Base-by-base conservation (phyloP, 495 filamentous ascomycete genomes). In the Penicillium simplicissimum region DNA sequence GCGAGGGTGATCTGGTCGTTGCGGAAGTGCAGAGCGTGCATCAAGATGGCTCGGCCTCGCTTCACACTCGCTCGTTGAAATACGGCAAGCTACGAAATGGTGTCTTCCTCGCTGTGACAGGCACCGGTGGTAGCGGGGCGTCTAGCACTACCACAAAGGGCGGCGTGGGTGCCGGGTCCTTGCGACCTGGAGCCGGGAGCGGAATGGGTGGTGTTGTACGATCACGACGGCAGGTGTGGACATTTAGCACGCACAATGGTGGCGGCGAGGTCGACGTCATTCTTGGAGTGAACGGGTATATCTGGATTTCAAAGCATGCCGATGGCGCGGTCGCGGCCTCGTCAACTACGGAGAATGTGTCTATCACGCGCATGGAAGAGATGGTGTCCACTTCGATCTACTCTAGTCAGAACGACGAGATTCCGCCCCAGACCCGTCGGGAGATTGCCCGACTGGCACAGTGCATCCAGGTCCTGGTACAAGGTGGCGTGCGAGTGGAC, bases 51-150 rank as follows among this genome's bases (percentile, higher is more conserved):
- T 86, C 83, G 4, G 93, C 95, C 1, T 85, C 87, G 52, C 79
- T 98, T 66, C 95, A 98, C 74, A 97, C 95, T 11, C 84, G 95
- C 33, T 89, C 84, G 47, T 73, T 98, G 67, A 92, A 92, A 72
- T 98, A 97, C 74, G 95, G 95, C 8, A 98, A 98, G 75, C 77
- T 98, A 61, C 79, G 95, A 17, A 98, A 98, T 71, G 95, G 95
- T 1, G 78, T 93, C 8, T 97, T 98, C 66, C 77, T 96, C 28
- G 84, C 85, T 23, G 91, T 98, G 3, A 80, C 81, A 8, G 93
- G 93, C 2, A 87, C 86, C 5, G 93, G 93, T 2, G 91, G 91
- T 2, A 90, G 89, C 19, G 87, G 86, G 7, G 64, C 71, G 14
- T 73, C 72, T 17, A 71, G 64, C 57, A 73, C 71, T 28, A 71